Conservation (phyloP, 2,329 filamentous ascomycete species). For the Fusarium chaquense region DNA sequence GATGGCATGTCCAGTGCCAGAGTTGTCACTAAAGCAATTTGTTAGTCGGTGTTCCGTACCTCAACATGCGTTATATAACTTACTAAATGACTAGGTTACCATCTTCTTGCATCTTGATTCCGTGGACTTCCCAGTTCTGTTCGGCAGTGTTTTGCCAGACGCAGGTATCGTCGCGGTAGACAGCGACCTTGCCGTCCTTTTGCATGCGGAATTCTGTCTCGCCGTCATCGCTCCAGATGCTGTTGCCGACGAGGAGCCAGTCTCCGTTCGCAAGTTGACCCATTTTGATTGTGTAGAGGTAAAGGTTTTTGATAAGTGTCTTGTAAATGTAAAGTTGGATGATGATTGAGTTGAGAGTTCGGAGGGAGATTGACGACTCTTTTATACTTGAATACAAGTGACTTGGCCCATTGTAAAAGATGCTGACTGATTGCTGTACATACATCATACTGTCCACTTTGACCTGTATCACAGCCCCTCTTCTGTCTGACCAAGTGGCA, state of each 20-base stretch:
- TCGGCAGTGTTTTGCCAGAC: constrained; percentile 8
- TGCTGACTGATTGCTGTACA: neutral
- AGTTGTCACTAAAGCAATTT: neutral
- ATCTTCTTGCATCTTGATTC: constrained; percentile 17
- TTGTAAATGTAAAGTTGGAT: neutral
- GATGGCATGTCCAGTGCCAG: constrained; percentile 1
- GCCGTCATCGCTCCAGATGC: constrained; percentile 15
- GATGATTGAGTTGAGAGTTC: neutral
- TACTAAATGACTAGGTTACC: constrained; percentile 15
- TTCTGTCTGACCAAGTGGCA: neutral
- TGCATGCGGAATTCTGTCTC: constrained; percentile 21
- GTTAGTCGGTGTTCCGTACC: neutral
- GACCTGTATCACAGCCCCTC: neutral
- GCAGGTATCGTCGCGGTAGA: constrained; percentile 11
- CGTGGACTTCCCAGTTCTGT: neutral
- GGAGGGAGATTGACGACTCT: neutral
- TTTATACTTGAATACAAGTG: neutral
- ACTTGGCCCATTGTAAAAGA: neutral
- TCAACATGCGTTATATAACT: neutral
- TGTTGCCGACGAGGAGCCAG: constrained; percentile 21
- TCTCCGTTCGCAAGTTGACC: constrained; percentile 16
- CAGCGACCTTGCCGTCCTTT: constrained; percentile 15
- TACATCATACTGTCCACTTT: neutral
- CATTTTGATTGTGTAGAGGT: neutral
- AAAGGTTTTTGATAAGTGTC: too few species aligned